Evolutionary conservation across 2,329 filamentous ascomycete genomes (phyloP), one percentile per base, ranked within the genome.

Genomic region (Botryosphaeria dothidea): DNA sequence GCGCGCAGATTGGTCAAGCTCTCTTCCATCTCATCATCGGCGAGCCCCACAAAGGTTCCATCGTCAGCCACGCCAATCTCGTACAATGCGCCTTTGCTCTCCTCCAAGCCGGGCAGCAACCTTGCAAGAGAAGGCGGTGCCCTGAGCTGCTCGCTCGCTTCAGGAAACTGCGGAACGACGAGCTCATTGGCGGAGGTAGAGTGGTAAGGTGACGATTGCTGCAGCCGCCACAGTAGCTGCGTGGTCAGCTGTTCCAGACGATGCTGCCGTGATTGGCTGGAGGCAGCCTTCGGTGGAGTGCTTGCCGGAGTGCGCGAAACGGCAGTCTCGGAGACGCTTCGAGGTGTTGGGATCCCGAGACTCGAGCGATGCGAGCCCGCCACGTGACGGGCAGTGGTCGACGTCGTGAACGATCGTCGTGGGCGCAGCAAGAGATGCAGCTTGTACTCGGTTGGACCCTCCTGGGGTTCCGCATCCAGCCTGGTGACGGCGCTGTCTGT

Each of bases 31-130:
- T 99, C 95, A 73, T 97, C 93, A 68, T 91, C 88, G 2, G 92
- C 91, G 52, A 99, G 82, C 0, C 95, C 95, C 46, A 97, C 87
- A 65, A 99, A 88, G 0, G 90, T 92, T 7, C 95, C 95, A 79
- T 98, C 93, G 75, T 99, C 95, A 29, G 93, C 91, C 9, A 99
- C 93, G 0, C 95, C 95, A 75, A 99, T 96, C 77, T 99, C 94
- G 71, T 99, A 99, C 57, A 98, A 79, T 0, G 95, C 95, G 4
- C 95, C 95, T 69, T 92, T 90, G 17, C 93, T 97, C 75, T 97
- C 93, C 74, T 98, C 94, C 8, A 99, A 81, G 0, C 95, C 93
- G 2, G 93, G 85, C 13, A 88, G 77, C 34, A 89, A 78, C 57
- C 82, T 84, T 46, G 81, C 80, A 7, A 85, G 84, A 68, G 83